Percentiles rank a stretch among this genome's conserved stretches.
phyloP scores from a whole-genome alignment of 192 early-diverging fungal species.

The Gigaspora rosea region DNA sequence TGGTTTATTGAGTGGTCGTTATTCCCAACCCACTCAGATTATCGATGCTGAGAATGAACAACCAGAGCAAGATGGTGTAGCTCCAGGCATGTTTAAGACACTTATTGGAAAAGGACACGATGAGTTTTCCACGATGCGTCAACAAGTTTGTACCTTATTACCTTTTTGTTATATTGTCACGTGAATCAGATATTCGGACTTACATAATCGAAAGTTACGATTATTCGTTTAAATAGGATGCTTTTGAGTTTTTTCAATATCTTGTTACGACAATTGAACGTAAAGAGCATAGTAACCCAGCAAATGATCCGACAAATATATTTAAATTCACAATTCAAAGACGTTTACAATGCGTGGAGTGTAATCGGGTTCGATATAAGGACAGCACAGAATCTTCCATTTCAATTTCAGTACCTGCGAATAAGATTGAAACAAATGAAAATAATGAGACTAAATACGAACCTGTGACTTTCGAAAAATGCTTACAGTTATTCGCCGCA shows the following conservation, averaged over 20 bases:
- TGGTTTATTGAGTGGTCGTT: slow-evolving; percentile 87
- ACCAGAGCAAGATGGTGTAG: slow-evolving; percentile 75
- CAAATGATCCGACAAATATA: slow-evolving; percentile 70
- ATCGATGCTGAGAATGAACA: slow-evolving; percentile 45
- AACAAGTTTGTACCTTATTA: slow-evolving; percentile 75
- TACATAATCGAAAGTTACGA: too few relatives aligned
- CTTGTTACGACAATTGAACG: slow-evolving; percentile 73
- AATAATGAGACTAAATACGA: slow-evolving; percentile 51
- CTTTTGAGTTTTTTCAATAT: slow-evolving; percentile 90
- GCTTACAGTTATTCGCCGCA: slow-evolving; percentile 60
- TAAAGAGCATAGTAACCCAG: slow-evolving; percentile 67
- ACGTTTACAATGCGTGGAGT: slow-evolving; percentile 83
- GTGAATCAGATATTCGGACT: too few relatives aligned
- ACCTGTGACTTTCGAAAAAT: slow-evolving; percentile 63
- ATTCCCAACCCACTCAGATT: slow-evolving; percentile 58
- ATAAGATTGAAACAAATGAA: slow-evolving; percentile 17
- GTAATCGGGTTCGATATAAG: slow-evolving; percentile 81
- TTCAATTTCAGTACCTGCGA: slow-evolving; percentile 73
- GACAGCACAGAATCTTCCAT: slow-evolving; percentile 51
- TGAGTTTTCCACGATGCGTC: slow-evolving; percentile 98
- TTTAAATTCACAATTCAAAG: slow-evolving; percentile 85
- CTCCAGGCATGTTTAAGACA: slow-evolving; percentile 90
- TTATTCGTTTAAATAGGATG: slow-evolving; percentile 58
- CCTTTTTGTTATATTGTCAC: neutral
- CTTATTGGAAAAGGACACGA: slow-evolving; percentile 84